Evolutionary conservation across 2,329 filamentous ascomycete genomes (phyloP), one percentile per base, ranked within the genome.

Genomic region (Leptographium wingfieldii): DNA sequence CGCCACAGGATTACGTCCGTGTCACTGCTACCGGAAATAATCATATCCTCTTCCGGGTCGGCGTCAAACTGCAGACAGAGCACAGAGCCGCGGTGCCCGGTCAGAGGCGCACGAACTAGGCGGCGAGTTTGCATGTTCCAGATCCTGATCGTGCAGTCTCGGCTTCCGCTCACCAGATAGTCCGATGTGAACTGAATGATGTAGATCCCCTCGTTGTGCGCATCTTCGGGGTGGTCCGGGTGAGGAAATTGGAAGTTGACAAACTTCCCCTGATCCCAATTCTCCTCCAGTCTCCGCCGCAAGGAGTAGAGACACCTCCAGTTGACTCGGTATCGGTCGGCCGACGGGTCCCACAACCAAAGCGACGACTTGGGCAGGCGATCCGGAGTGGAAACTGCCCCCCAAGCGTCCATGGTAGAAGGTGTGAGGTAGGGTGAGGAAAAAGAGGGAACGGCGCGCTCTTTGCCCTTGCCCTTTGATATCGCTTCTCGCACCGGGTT

Each of bases 1-100:
- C 80, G 84, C 94, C 92, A 97, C 16, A 97, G 75, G 60, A 96
- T 92, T 58, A 99, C 85, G 63, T 87, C 86, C 55, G 87, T 89
- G 72, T 99, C 94, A 67, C 92, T 96, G 67, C 92, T 96, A 46
- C 92, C 94, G 9, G 92, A 96, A 11, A 96, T 87, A n/a, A 99
- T 87, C 48, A 99, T 75, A 67, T 97, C 92, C 69, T 97, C 89
- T 16, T 88, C 83, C 0, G 90, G 87, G 57, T 87, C 84, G 3
- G 92, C 86, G 68, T 99, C 94, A 69, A 97, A 99, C 68, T 99
- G 94, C 33, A 99, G 78, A 69, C 94, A 99, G 12, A 99, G 75
- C 0, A 99, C 94, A 1, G 92, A 97, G 16, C 90, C 92, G 12
- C 73, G 75, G 69, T 99, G 94, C 3, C 88, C 92, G 5, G 74